These are phyloP conservation scores for Silene conica DNA, from an alignment of 148 eudicot genomes.

Conservation along the genomic window DNA sequence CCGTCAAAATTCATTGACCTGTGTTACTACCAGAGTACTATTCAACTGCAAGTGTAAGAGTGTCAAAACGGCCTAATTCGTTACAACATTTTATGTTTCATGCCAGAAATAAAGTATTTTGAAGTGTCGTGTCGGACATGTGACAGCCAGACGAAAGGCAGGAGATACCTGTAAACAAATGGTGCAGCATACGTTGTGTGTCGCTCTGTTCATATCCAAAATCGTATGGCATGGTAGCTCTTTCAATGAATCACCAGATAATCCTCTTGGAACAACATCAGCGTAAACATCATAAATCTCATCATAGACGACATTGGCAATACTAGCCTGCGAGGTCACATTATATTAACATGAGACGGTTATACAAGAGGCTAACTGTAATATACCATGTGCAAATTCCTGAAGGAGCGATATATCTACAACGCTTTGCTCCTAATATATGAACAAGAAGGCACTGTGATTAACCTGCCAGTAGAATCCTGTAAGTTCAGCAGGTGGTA, in stretches of 20 bases:
- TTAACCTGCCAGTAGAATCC: slow-evolving; percentile 50
- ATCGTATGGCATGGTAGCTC: slow-evolving; percentile 43
- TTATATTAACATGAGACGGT: not conserved
- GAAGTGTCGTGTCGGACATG: not conserved
- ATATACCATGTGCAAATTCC: not conserved
- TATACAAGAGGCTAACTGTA: not conserved
- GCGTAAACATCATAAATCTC: slow-evolving; percentile 36
- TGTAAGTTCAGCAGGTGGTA: slow-evolving; percentile 41
- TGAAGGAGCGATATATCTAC: not conserved
- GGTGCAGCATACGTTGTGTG: slow-evolving; percentile 43
- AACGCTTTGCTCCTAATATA: not conserved
- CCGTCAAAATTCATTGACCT: not conserved
- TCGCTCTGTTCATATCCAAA: slow-evolving; percentile 26
- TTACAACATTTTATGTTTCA: not conserved
- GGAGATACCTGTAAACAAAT: slow-evolving; percentile 55
- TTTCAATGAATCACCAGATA: slow-evolving; percentile 38
- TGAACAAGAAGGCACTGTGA: not conserved
- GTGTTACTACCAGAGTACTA: not conserved
- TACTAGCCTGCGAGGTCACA: slow-evolving; percentile 35
- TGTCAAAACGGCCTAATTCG: not conserved
- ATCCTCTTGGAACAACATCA: slow-evolving; percentile 42
- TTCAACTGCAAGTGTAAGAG: not conserved
- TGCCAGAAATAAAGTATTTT: not conserved
- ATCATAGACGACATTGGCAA: slow-evolving; percentile 33
- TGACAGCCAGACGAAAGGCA: not conserved